Evolutionary conservation across 78 protist genomes (phyloP).

Genomic region (Dictyostelium capitatum): DNA sequence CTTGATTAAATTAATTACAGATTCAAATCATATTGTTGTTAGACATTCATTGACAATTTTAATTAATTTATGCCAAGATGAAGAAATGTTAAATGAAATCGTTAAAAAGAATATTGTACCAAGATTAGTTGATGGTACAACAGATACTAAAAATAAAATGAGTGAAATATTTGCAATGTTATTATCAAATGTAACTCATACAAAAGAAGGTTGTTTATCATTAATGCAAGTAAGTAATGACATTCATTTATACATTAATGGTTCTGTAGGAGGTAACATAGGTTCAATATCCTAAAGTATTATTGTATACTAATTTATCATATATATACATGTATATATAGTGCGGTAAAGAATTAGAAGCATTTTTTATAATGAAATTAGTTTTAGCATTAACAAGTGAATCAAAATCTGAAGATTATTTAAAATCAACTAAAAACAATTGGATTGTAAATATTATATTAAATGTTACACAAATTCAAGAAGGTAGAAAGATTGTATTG

Average conservation of each 20-base stretch:
- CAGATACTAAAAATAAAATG: constrained; percentile 65
- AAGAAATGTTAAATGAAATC: constrained; percentile 36
- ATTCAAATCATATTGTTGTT: constrained; percentile 42
- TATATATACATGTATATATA: too few relatives aligned
- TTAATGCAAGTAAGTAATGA: constrained; percentile 60
- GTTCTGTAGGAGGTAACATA: too few relatives aligned
- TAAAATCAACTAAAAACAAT: constrained; percentile 13
- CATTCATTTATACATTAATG: too few relatives aligned
- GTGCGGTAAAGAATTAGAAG: constrained; percentile 78
- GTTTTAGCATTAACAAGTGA: constrained; percentile 26
- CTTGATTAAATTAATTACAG: constrained; percentile 42
- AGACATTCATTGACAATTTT: constrained; percentile 70
- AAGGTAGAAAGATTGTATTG: constrained; percentile 73
- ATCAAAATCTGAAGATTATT: background rate
- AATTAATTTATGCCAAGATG: constrained; percentile 63
- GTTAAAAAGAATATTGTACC: constrained; percentile 70
- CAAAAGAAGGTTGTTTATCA: constrained; percentile 64
- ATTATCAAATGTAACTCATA: constrained; percentile 79
- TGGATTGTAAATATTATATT: constrained; percentile 63
- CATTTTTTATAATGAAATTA: constrained; percentile 66
- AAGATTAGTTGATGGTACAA: constrained; percentile 69
- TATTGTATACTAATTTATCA: too few relatives aligned
- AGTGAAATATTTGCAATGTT: constrained; percentile 58
- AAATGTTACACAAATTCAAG: constrained; percentile 78
- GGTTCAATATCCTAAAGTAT: too few relatives aligned